These are phyloP conservation scores for Leishmania mexicana DNA, from an alignment of 208 protist genomes.

Conservation along the genomic window DNA sequence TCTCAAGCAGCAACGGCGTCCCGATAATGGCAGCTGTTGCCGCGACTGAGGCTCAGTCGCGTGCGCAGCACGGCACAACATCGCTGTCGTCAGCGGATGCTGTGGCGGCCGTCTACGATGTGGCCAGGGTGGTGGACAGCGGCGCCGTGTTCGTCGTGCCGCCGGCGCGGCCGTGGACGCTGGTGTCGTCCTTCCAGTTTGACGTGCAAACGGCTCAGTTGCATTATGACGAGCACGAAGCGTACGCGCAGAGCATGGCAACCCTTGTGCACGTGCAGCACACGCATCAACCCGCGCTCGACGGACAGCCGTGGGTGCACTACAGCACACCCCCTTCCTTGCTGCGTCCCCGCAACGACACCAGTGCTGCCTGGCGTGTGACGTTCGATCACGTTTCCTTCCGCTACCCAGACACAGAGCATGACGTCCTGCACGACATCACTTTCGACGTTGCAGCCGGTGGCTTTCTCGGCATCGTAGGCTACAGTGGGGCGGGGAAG, in stretches of 20 bases:
- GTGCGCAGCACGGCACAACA: background rate
- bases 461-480: constrained; percentile 61
- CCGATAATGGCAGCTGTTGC: constrained; percentile 19
- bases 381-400: constrained; percentile 72
- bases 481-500: constrained; percentile 80
- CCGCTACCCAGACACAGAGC: constrained; percentile 47
- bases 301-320: background rate
- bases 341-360: background rate
- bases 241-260: constrained; percentile 15
- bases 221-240: constrained; percentile 19
- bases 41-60: background rate
- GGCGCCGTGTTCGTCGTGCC: constrained; percentile 18
- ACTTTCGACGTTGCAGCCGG: constrained; percentile 55
- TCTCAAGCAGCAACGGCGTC: background rate
- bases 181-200: constrained; percentile 23
- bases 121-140: constrained; percentile 18
- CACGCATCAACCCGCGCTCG: constrained; percentile 5
- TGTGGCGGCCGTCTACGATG: constrained; percentile 17
- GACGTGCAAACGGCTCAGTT: constrained; percentile 21
- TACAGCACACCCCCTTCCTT: constrained; percentile 1
- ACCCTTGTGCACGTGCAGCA: constrained; percentile 15
- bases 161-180: constrained; percentile 12
- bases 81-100: background rate
- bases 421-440: constrained; percentile 51
- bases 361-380: constrained; percentile 43